phyloP scores from a whole-genome alignment of 495 filamentous ascomycete genomes.

The Podospora pseudopauciseta region DNA sequence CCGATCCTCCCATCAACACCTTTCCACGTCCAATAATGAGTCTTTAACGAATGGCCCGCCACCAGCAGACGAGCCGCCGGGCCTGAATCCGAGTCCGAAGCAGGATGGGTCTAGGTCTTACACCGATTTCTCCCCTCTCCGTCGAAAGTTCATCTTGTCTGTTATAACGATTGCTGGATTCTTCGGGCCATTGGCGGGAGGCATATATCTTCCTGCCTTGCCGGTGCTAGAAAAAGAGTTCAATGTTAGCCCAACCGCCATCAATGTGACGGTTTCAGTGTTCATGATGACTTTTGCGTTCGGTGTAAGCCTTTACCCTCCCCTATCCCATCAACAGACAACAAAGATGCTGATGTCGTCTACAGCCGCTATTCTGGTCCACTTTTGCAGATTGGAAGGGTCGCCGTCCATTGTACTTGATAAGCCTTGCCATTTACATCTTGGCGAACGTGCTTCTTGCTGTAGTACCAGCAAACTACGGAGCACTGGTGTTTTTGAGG shows the following conservation, averaged over 20 bases:
- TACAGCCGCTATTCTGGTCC: slow-evolving; percentile 17
- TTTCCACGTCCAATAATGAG: background rate
- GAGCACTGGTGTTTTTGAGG: slow-evolving; percentile 11
- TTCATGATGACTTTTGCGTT: slow-evolving; percentile 18
- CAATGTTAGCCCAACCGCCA: slow-evolving; percentile 15
- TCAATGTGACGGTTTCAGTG: slow-evolving; percentile 16
- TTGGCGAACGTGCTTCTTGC: slow-evolving; percentile 15
- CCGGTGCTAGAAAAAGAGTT: slow-evolving; percentile 16
- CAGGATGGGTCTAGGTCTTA: slow-evolving; percentile 1
- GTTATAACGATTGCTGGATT: slow-evolving; percentile 14
- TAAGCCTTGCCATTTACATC: slow-evolving; percentile 15
- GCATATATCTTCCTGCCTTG: slow-evolving; percentile 17
- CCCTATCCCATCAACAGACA: background rate
- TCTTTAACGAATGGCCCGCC: background rate
- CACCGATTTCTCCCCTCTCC: slow-evolving; percentile 13
- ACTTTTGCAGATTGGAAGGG: slow-evolving; percentile 18
- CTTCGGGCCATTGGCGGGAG: slow-evolving; percentile 13
- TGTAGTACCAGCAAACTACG: slow-evolving; percentile 13
- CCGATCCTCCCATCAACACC: background rate
- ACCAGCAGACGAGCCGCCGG: background rate
- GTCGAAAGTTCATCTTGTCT: slow-evolving; percentile 10
- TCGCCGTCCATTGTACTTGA: slow-evolving; percentile 15
- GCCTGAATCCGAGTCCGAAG: slow-evolving; percentile 4
- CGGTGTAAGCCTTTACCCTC: slow-evolving; percentile 4
- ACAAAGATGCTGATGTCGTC: background rate